Evolutionary conservation across 495 filamentous ascomycete species (phyloP), one percentile per base, ranked within the genome.

Genomic region (Margaritispora aquatica): DNA sequence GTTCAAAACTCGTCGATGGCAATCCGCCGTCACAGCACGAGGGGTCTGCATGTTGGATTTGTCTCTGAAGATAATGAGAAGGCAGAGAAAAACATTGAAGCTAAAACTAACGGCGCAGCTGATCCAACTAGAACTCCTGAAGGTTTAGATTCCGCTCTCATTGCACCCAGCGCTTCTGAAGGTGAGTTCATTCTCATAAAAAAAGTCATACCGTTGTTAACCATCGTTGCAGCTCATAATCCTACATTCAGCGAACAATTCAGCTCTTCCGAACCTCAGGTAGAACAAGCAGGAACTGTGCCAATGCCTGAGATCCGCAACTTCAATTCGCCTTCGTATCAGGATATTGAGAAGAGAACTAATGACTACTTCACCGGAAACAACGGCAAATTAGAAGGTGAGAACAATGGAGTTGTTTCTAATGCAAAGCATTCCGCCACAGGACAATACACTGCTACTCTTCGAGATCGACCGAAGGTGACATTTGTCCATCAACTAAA

Each of bases 401-500:
- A n/a, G n/a, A 36, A 38, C 27, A 27, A 59, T 31, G 41, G 3
- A 9, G 0, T 26, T 20, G 31, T 10, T 20, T 17, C 3, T 5
- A 38, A 29, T 26, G 1, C 1, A 13, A 23, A 10, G 26, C 17
- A 22, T n/a, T 17, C 9, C 36, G 36, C 31, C 38, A 52, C 23
- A n/a, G 48, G 72, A 57, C 68, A 71, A 1, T 50, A 50, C 20
- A 50, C 47, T 24, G 47, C 47, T 22, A 70, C 73, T 22, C 77
- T 89, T 9, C 82, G 82, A 9, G 61, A 70, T 29, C 76, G 75
- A 19, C 84, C 87, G 0, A 80, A 80, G 1, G 80, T 88, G 44
- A 83, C 89, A 0, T 97, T 88, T 64, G 34, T 73, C 1, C 83
- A 90, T 61, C 83, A 84, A 24, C 80, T 97, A 1, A 84, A 76